phyloP scores from a whole-genome alignment of 257 asterid species.

The Schizonepeta tenuifolia region DNA sequence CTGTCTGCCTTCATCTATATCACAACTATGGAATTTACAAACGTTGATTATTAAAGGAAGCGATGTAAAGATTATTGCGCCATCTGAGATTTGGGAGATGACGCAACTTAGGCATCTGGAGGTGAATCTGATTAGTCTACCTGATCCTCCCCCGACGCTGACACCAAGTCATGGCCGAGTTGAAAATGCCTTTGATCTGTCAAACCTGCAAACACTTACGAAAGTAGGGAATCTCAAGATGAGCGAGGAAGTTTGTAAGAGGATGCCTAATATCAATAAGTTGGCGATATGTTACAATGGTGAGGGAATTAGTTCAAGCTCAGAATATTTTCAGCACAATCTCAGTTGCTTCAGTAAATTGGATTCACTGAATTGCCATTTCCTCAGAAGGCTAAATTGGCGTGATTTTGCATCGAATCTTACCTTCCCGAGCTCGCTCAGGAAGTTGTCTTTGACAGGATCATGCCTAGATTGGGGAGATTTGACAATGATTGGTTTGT shows the following conservation, averaged over 20 bases:
- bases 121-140: background rate
- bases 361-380: slow-evolving; percentile 1
- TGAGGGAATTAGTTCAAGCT: background rate
- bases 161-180: background rate
- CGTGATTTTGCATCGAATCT: background rate
- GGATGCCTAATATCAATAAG: slow-evolving; percentile 28
- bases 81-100: slow-evolving; percentile 22
- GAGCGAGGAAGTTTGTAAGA: background rate
- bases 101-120: slow-evolving; percentile 7
- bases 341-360: background rate
- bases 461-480: slow-evolving; percentile 4
- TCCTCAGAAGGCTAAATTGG: background rate
- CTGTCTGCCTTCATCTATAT: background rate
- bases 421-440: slow-evolving; percentile 8
- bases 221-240: background rate
- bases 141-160: background rate
- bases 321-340: background rate
- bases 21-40: slow-evolving; percentile 20
- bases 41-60: background rate
- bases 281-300: background rate
- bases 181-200: background rate
- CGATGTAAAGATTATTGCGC: background rate
- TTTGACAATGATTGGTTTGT: slow-evolving; percentile 5
- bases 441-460: background rate
- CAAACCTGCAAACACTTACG: slow-evolving; percentile 12